phyloP scores from a whole-genome alignment of 1,284 basidiomycete species.

The Peniophora sp. region DNA sequence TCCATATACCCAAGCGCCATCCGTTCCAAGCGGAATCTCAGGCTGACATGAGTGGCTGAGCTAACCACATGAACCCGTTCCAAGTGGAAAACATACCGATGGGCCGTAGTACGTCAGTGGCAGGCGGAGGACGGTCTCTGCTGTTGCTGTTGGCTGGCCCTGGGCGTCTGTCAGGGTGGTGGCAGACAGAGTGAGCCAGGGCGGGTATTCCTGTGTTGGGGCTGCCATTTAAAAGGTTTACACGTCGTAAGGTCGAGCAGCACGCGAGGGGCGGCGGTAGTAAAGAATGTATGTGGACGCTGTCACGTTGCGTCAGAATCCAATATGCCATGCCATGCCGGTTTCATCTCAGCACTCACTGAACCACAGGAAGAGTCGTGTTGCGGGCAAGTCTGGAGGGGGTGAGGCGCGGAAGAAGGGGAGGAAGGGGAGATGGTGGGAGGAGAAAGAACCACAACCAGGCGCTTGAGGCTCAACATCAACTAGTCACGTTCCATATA shows the following conservation, averaged over 20 bases:
- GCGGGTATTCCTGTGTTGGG: slow-evolving; percentile 52
- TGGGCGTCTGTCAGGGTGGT: slow-evolving; percentile 40
- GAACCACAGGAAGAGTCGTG: too few species aligned
- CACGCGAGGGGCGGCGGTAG: too few species aligned
- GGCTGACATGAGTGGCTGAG: slow-evolving; percentile 8
- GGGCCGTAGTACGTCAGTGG: slow-evolving; percentile 71
- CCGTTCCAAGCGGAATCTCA: slow-evolving; percentile 60
- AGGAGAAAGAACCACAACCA: slow-evolving; percentile 1
- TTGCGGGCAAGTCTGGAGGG: background rate
- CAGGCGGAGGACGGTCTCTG: slow-evolving; percentile 42
- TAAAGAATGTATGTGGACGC: too few species aligned
- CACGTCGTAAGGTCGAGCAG: background rate
- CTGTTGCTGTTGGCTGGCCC: slow-evolving; percentile 43
- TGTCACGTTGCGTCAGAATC: too few species aligned
- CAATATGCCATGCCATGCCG: too few species aligned
- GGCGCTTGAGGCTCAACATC: background rate
- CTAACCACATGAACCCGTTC: background rate
- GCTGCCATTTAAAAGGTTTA: slow-evolving; percentile 36
- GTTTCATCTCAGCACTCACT: too few species aligned
- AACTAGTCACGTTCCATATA: background rate
- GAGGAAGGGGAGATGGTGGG: slow-evolving; percentile 2
- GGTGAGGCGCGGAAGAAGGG: background rate
- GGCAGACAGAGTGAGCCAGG: slow-evolving; percentile 54
- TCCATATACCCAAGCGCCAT: slow-evolving; percentile 55
- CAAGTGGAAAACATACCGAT: slow-evolving; percentile 40